These are phyloP conservation scores for Tylopilus cervinicoccineus DNA, from an alignment of 768 basidiomycete species.

Conservation along the genomic window DNA sequence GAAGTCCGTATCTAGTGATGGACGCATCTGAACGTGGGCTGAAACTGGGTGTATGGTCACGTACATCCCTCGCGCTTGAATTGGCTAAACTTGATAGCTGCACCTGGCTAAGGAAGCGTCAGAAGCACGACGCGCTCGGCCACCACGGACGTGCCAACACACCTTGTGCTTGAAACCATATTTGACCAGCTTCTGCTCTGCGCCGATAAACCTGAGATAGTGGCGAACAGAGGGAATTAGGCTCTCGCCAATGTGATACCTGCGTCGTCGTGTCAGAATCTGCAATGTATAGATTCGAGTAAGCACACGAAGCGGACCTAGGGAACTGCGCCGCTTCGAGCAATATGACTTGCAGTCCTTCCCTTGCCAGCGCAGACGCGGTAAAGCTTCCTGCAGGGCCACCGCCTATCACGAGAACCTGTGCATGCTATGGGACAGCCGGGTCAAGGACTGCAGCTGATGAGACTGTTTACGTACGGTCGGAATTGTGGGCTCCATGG, in stretches of 20 bases:
- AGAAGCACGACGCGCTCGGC: not conserved
- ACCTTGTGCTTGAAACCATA: constrained; percentile 51
- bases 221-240: constrained; percentile 48
- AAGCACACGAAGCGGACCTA: constrained; percentile 31
- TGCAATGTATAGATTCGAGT: no score
- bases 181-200: constrained; percentile 39
- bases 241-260: constrained; percentile 49
- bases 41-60: constrained; percentile 28
- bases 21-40: not conserved
- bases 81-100: constrained; percentile 55
- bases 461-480: constrained; percentile 12
- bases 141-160: not conserved
- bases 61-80: constrained; percentile 55
- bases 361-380: constrained; percentile 52
- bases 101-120: constrained; percentile 44
- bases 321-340: constrained; percentile 56
- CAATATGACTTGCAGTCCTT: constrained; percentile 54
- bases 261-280: constrained; percentile 10
- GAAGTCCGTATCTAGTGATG: constrained; percentile 53
- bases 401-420: constrained; percentile 51
- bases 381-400: constrained; percentile 57
- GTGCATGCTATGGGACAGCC: constrained; percentile 16
- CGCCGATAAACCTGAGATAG: constrained; percentile 49
- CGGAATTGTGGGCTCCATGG: constrained; percentile 18
- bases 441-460: not conserved